Evolutionary conservation across 1,284 basidiomycete species (phyloP), one percentile per base, ranked within the genome.

Genomic region (Vanrija sp.): DNA sequence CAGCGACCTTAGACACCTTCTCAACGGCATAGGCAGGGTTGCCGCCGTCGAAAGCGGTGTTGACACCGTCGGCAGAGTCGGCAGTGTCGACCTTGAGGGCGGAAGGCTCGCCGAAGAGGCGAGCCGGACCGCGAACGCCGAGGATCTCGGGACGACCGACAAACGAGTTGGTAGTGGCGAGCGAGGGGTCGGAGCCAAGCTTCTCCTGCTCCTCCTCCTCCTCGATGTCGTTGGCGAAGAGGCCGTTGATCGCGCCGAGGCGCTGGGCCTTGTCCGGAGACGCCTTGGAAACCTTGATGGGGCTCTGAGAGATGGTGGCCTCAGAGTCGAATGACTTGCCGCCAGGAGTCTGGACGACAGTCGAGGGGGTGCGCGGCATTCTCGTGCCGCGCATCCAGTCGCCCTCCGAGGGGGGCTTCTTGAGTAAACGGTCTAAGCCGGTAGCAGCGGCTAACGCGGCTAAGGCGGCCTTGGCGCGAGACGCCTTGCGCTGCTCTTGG

Each of bases 141-240:
- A 75, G 72, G 15, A 73, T 66, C 48, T 73, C 72, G 16, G 71
- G 69, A 23, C 65, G 43, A 23, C 67, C 62, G 46, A 72, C 43
- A 63, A 75, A 67, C 46, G 58, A 64, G 38, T 51, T 43, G 40
- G 62, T 21, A 18, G 55, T 54, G 42, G 50, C 38, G 45, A 58
- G 63, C 19, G 25, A 14, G 34, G 14, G 19, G 21, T 21, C 60
- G 57, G n/a, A 57, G 38, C 8, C 54, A 44, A n/a, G 52, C 50
- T 42, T 61, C 49, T 59, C 56, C 28, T 61, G 51, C 5, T 54
- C 46, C 16, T 64, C 62, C 40, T 60, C 62, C 34, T 34, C 14
- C 34, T 34, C 34, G 12, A 34, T 14, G 34, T 34, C 47, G 10
- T 10, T 26, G 15, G 43, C 55, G 12, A 54, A 57, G 18, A 57